Evolutionary conservation across 805 yeast species (phyloP), one percentile per base, ranked within the genome.

Genomic region (Saccharomyces kudriavzevii): DNA sequence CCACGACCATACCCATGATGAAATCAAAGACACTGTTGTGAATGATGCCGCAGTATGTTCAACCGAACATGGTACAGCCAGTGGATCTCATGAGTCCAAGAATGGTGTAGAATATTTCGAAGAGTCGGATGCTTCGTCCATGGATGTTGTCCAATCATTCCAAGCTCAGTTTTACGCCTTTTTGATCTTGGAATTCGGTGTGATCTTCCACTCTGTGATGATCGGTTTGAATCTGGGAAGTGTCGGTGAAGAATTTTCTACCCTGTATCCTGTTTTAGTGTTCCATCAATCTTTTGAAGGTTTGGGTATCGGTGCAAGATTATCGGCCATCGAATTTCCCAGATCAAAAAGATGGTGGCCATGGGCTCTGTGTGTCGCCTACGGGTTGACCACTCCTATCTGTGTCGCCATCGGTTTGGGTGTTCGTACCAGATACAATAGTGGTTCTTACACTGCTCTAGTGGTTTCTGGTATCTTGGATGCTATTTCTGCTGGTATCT

Each of bases 201-300:
- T 85, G 46, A 66, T 85, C 14, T 84, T 86, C 74, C 92, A 86
- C 70, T 84, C 90, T 2, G 84, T 86, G 2, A 81, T 86, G 70
- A 78, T 86, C 57, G 92, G 92, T 46, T 73, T 85, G 57, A 77
- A 86, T 4, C 71, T 85, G 56, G 87, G 87, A 6, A 79, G 82
- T 22, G 66, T 83, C 10, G 86, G 84, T 47, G 83, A 80, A 10
- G 87, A 84, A 62, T 85, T 84, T 65, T 74, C 70, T 47, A 77
- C 87, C 4, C 72, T 86, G 48, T 85, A 83, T 63, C 73, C 82
- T 49, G 92, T 85, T 8, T 58, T 81, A 45, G 80, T 83, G 4
- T 86, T 85, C 76, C 92, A 86, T 69, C 92, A 86, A 69, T 75
- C 82, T 63, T 87, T 86, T 63, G 92, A 86, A 72, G 92, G 92